Evolutionary conservation across 2,329 filamentous ascomycete genomes (phyloP).

Genomic region (Lecanicillium sp.): DNA sequence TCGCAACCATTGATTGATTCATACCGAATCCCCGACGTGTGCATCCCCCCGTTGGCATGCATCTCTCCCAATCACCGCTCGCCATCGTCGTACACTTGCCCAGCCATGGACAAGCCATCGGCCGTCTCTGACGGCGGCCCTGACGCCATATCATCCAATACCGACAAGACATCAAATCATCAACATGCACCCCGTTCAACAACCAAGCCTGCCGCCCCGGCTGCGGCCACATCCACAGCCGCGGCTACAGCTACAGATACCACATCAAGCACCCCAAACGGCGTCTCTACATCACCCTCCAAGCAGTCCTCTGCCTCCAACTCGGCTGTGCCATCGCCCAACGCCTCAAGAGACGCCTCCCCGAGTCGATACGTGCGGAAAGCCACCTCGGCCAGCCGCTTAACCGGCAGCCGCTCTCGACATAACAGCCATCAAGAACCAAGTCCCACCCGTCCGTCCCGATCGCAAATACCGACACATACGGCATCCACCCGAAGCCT

Average conservation of each 20-base stretch:
- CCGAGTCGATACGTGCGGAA: conserved; percentile 32
- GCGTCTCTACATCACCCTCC: neutral
- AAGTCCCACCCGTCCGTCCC: conserved; percentile 50
- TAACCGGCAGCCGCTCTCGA: conserved; percentile 45
- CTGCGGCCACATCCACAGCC: neutral
- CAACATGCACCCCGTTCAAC: conserved; percentile 10
- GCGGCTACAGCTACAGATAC: neutral
- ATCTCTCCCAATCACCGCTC: conserved; percentile 20
- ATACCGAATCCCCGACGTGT: conserved; percentile 6
- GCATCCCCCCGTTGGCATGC: conserved; percentile 24
- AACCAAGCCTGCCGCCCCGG: conserved; percentile 1
- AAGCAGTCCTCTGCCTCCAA: conserved; percentile 24
- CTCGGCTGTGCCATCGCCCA: conserved; percentile 28
- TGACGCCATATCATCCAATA: conserved; percentile 13
- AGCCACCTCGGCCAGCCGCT: conserved; percentile 25
- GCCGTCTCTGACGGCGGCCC: conserved; percentile 18
- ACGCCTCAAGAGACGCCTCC: conserved; percentile 38
- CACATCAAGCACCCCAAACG: neutral
- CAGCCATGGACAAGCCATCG: conserved; percentile 28
- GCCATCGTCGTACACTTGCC: conserved; percentile 13
- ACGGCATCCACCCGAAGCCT: conserved; percentile 59
- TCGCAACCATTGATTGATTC: conserved; percentile 8
- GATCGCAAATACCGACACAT: conserved; percentile 48
- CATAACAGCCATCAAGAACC: conserved; percentile 58
- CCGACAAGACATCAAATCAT: conserved; percentile 12